A percentile compares a stretch with the other conserved stretches of the same genome.
Evolutionary conservation across 495 filamentous ascomycete genomes (phyloP).

Genomic region (Bacidia rubella): DNA sequence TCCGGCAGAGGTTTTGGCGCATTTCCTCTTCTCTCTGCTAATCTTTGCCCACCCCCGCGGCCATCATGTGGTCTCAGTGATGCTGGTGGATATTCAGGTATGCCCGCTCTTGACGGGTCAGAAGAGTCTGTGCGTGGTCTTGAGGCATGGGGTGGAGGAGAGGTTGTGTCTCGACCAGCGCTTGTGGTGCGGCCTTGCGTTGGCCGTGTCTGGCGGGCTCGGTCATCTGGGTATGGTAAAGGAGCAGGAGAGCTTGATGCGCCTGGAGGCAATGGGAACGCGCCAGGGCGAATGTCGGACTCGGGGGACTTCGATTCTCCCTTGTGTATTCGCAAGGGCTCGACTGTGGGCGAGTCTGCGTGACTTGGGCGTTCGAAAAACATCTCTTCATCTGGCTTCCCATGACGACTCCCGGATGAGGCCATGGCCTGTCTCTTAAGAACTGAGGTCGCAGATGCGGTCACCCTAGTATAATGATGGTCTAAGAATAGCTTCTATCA

Average conservation of each 20-base stretch:
- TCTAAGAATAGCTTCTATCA: constrained; percentile 7
- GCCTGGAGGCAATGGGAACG: constrained; percentile 43
- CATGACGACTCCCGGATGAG: constrained; percentile 28
- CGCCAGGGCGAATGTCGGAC: constrained; percentile 27
- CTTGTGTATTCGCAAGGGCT: constrained; percentile 78
- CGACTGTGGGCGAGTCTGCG: constrained; percentile 58
- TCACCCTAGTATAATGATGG: background rate
- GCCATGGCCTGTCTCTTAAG: constrained; percentile 10
- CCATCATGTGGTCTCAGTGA: constrained; percentile 35
- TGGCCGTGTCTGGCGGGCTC: constrained; percentile 32
- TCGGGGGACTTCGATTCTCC: constrained; percentile 38
- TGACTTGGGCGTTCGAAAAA: constrained; percentile 49
- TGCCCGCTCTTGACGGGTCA: constrained; percentile 19
- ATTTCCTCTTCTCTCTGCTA: constrained; percentile 61
- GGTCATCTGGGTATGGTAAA: constrained; percentile 68
- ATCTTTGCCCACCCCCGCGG: constrained; percentile 33
- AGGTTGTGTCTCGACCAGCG: constrained; percentile 16
- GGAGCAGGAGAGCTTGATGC: constrained; percentile 50
- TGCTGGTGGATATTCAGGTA: constrained; percentile 31
- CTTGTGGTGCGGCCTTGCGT: constrained; percentile 16
- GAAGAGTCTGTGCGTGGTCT: constrained; percentile 24
- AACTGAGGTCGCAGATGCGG: constrained; percentile 7
- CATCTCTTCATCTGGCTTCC: constrained; percentile 59
- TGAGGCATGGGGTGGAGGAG: constrained; percentile 18
- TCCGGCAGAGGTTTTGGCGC: constrained; percentile 66